Evolutionary conservation across 805 yeast genomes (phyloP).

Genomic region (Candida qinlingensis): DNA sequence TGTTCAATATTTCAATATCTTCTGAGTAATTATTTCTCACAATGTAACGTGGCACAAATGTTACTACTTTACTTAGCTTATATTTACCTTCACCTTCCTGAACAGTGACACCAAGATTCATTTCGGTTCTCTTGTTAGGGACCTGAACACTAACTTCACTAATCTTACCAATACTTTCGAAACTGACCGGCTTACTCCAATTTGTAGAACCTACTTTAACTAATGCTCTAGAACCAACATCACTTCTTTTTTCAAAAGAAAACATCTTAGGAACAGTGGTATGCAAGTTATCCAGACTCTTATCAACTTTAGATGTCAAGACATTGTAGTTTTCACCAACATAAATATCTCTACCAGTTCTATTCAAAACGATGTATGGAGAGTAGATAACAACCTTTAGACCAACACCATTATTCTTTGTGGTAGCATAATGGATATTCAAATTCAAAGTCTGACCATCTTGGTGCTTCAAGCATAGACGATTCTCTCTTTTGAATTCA

Average conservation of each 20-base stretch:
- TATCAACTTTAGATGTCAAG: slow-evolving; percentile 38
- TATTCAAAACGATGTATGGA: slow-evolving; percentile 79
- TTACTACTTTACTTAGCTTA: slow-evolving; percentile 68
- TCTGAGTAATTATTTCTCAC: slow-evolving; percentile 56
- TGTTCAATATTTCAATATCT: slow-evolving; percentile 57
- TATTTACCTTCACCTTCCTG: slow-evolving; percentile 85
- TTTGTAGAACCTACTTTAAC: slow-evolving; percentile 63
- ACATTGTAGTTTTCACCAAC: slow-evolving; percentile 51
- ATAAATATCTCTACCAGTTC: slow-evolving; percentile 63
- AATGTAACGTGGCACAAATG: slow-evolving; percentile 78
- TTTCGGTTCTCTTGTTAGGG: slow-evolving; percentile 50
- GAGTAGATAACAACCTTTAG: slow-evolving; percentile 66
- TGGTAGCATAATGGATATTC: slow-evolving; percentile 54
- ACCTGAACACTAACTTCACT: slow-evolving; percentile 50
- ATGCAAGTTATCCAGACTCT: slow-evolving; percentile 26
- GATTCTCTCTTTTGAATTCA: slow-evolving; percentile 51
- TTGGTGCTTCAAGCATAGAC: slow-evolving; percentile 45
- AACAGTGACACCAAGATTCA: slow-evolving; percentile 68
- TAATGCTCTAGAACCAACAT: slow-evolving; percentile 60
- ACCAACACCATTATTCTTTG: slow-evolving; percentile 49
- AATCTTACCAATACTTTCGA: slow-evolving; percentile 86
- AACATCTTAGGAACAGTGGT: slow-evolving; percentile 66
- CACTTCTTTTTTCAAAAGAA: slow-evolving; percentile 62
- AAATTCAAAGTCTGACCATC: slow-evolving; percentile 68
- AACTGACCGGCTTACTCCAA: slow-evolving; percentile 69